Evolutionary conservation across 495 filamentous ascomycete genomes (phyloP).

Genomic region (Coniosporium apollinis): DNA sequence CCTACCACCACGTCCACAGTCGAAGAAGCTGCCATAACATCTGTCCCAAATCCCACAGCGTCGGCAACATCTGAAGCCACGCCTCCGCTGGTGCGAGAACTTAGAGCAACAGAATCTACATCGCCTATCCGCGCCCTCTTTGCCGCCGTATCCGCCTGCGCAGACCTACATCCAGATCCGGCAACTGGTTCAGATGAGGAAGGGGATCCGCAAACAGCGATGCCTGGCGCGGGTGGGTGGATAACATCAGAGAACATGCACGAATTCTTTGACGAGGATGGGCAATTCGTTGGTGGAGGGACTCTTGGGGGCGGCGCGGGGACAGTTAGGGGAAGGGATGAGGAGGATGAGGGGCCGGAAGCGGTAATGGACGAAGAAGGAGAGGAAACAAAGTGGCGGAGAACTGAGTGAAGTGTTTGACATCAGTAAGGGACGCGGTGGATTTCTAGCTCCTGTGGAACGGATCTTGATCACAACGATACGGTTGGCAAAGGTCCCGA

Average conservation of each 20-base stretch:
- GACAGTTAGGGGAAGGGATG: constrained; percentile 33
- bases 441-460: too few species aligned
- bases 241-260: constrained; percentile 92
- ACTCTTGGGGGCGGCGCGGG: constrained; percentile 41
- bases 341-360: constrained; percentile 11
- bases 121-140: constrained; percentile 43
- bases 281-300: constrained; percentile 31
- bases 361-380: constrained; percentile 8
- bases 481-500: too few species aligned
- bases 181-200: constrained; percentile 33
- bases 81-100: too few species aligned
- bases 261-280: constrained; percentile 54
- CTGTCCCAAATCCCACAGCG: too few species aligned
- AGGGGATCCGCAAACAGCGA: constrained; percentile 39
- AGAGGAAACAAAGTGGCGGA: constrained; percentile 38
- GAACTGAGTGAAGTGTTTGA: constrained; percentile 39
- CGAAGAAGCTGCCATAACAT: too few species aligned
- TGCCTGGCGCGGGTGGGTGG: constrained; percentile 82
- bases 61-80: too few species aligned
- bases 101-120: too few species aligned
- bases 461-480: too few species aligned
- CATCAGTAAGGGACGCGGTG: too few species aligned
- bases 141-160: constrained; percentile 66
- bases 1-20: too few species aligned
- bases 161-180: constrained; percentile 78